Evolutionary conservation across 192 early-diverging fungal genomes (phyloP), one percentile per base, ranked within the genome.

Genomic region (Backusella morwellensis): DNA sequence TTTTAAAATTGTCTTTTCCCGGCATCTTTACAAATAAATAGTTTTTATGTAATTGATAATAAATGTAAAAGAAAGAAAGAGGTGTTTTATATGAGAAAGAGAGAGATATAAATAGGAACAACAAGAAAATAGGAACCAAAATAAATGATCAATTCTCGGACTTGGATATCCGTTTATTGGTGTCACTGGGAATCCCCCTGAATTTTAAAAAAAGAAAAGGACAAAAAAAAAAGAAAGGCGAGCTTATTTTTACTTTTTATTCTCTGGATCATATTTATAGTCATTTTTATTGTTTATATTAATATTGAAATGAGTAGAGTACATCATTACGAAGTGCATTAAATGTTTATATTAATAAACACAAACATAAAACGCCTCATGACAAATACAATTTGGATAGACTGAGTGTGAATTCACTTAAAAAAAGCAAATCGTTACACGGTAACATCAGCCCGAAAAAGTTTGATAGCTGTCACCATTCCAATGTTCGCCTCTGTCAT

Each of bases 121-220:
- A 54, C 7, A 54, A 21, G 42, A 44, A 17, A 44, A 54, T 21
- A 54, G 21, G 54, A 59, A 59, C 54, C n/a, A 59, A 59, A 59
- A 59, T 59, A 59, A 23, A 59, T 26, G 54, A 21, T 59, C 54
- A 59, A 59, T 59, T 59, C 54, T 59, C 54, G 54, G 54, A 59
- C 54, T 59, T 59, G 54, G 54, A 59, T 59, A 59, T 59, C 54
- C 54, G 54, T 59, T 59, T 59, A 59, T 59, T 59, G 21, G 23
- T 59, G 9, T 59, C 9, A 59, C 54, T 23, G 1, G 23, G 2
- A 0, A 11, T 59, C 8, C 54, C 54, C 54, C 54, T 59, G 54
- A 59, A 59, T 59, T 59, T 59, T 26, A 59, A 59, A 59, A 59
- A 59, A 59, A 26, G 8, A 59, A 23, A 59, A 59, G 52, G 15